These are phyloP conservation scores for Cadophora gregata DNA, from an alignment of 2,329 filamentous ascomycete species.

Conservation along the genomic window DNA sequence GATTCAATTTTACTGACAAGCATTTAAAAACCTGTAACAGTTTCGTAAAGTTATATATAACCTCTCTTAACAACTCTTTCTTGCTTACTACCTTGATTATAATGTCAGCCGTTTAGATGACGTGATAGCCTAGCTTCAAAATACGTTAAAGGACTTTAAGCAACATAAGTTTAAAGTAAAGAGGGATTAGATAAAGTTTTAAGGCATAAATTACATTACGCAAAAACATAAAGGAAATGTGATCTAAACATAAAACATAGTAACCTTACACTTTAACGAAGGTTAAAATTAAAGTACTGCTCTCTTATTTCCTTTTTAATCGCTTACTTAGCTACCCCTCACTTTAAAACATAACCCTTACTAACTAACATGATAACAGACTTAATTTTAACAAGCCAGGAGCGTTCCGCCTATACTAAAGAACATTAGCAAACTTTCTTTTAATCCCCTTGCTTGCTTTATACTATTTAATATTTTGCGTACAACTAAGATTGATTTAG, in stretches of 20 bases:
- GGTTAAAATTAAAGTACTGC: slow-evolving; percentile 13
- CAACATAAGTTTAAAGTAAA: slow-evolving; percentile 27
- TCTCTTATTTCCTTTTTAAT: slow-evolving; percentile 11
- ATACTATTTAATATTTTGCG: slow-evolving; percentile 14
- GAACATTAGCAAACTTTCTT: slow-evolving; percentile 8
- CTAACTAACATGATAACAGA: neutral
- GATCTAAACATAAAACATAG: neutral
- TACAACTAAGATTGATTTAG: slow-evolving; percentile 3
- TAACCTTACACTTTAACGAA: neutral
- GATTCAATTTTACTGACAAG: slow-evolving; percentile 31
- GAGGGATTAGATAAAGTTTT: slow-evolving; percentile 31
- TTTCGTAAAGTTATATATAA: slow-evolving; percentile 32
- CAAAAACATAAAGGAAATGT: slow-evolving; percentile 7
- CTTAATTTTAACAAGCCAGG: neutral
- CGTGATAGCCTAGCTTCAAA: slow-evolving; percentile 28
- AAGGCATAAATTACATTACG: slow-evolving; percentile 21
- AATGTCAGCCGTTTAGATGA: slow-evolving; percentile 21
- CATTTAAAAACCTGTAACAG: slow-evolving; percentile 30
- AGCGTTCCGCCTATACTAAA: neutral
- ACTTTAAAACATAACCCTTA: neutral
- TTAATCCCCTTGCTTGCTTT: slow-evolving; percentile 1
- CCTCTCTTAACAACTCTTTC: slow-evolving; percentile 32
- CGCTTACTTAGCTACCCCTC: neutral
- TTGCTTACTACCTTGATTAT: slow-evolving; percentile 23
- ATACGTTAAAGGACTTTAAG: slow-evolving; percentile 28